phyloP scores from a whole-genome alignment of 345 rosid species.

The Microthlaspi erraticum region DNA sequence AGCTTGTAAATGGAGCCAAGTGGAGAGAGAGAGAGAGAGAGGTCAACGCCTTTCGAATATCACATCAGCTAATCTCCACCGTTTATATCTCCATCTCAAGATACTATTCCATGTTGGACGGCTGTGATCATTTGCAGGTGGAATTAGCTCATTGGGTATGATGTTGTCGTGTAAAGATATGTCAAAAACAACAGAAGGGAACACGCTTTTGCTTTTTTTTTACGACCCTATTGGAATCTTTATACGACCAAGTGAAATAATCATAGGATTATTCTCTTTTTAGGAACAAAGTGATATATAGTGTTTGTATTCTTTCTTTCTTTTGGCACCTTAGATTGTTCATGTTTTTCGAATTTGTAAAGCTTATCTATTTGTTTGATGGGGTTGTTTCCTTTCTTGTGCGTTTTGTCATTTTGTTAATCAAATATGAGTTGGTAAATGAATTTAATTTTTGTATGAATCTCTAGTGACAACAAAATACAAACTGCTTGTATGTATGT shows the following conservation, averaged over 20 bases:
- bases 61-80: constrained; percentile 7
- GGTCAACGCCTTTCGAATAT: constrained; percentile 39
- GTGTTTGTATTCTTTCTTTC: background rate
- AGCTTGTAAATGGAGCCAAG: constrained; percentile 30
- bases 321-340: background rate
- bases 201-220: constrained; percentile 40
- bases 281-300: constrained; percentile 16
- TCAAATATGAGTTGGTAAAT: background rate
- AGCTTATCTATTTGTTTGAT: background rate
- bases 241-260: constrained; percentile 20
- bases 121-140: constrained; percentile 17
- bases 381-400: background rate
- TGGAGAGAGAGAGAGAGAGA: constrained; percentile 28
- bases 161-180: constrained; percentile 41
- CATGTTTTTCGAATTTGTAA: background rate
- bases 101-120: constrained; percentile 21
- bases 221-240: constrained; percentile 15
- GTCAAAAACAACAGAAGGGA: constrained; percentile 34
- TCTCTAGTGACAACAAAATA: background rate
- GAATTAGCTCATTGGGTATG: constrained; percentile 29
- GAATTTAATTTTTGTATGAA: background rate
- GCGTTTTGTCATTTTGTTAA: background rate
- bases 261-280: constrained; percentile 35
- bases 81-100: background rate
- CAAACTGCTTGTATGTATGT: background rate